Conservation (phyloP, 2,329 filamentous ascomycete species). For the Colletotrichum navitas region DNA sequence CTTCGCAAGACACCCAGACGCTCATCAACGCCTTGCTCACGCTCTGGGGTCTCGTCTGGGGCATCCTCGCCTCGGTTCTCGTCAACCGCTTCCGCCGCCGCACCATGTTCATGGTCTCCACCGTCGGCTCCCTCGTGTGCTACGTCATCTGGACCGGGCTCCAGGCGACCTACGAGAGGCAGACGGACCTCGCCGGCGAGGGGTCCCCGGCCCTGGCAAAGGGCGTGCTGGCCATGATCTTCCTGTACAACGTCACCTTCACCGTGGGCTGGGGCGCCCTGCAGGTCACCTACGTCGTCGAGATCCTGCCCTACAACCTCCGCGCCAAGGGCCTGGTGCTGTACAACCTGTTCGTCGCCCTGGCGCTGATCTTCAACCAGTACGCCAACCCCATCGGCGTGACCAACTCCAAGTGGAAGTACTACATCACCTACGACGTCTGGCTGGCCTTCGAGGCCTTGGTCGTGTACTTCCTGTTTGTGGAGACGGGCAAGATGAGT, state of each 20-base stretch:
- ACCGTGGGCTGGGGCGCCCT: conserved; percentile 56
- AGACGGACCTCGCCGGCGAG: conserved; percentile 36
- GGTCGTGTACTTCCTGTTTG: conserved; percentile 41
- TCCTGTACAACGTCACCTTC: conserved; percentile 49
- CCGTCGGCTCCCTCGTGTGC: conserved; percentile 45
- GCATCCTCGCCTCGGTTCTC: conserved; percentile 50
- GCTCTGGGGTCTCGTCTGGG: conserved; percentile 41
- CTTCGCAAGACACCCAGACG: conserved; percentile 45
- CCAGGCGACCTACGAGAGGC: conserved; percentile 44
- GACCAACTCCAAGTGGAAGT: conserved; percentile 50
- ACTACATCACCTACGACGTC: conserved; percentile 52
- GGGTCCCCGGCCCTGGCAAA: conserved; percentile 33
- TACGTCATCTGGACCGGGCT: conserved; percentile 43
- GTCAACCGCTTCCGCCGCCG: conserved; percentile 41
- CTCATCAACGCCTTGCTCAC: conserved; percentile 49
- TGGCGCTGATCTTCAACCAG: conserved; percentile 38
- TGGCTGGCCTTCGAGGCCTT: conserved; percentile 35
- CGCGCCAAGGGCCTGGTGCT: conserved; percentile 49
- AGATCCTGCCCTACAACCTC: conserved; percentile 57
- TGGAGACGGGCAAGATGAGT: conserved; percentile 41
- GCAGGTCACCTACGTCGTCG: conserved; percentile 58
- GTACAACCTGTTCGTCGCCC: conserved; percentile 46
- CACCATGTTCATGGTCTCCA: conserved; percentile 49
- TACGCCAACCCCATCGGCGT: conserved; percentile 36
- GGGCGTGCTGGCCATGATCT: conserved; percentile 52